Evolutionary conservation across 176 grass and related monocot species (phyloP).

Genomic region (Secale cereale): DNA sequence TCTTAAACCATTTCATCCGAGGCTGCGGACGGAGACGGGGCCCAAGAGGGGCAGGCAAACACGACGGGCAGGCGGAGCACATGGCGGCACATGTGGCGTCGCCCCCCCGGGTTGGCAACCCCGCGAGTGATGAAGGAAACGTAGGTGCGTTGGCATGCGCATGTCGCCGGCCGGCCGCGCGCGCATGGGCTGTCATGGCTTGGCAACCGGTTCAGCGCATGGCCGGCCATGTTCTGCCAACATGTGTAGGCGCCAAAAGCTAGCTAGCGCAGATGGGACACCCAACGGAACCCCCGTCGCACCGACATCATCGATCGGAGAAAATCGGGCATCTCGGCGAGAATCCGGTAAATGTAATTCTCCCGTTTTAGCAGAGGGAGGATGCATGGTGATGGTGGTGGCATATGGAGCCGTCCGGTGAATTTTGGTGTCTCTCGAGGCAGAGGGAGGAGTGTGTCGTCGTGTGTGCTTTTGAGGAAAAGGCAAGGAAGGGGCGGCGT

Average conservation of each 20-base stretch:
- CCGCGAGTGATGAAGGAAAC: slow-evolving; percentile 23
- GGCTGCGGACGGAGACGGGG: not conserved
- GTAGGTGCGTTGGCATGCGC: slow-evolving; percentile 43
- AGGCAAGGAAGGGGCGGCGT: not conserved
- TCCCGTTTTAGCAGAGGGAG: not conserved
- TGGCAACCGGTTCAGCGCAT: not conserved
- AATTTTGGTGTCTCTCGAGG: not conserved
- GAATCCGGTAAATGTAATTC: not conserved
- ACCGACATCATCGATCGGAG: not conserved
- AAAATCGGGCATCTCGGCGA: not conserved
- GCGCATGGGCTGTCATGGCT: slow-evolving; percentile 4
- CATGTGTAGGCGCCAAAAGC: not conserved
- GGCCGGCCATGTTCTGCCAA: not conserved
- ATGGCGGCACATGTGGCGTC: slow-evolving; percentile 49
- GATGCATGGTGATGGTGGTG: not conserved
- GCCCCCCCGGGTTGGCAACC: slow-evolving; percentile 32
- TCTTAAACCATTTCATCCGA: not conserved
- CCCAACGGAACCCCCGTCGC: not conserved
- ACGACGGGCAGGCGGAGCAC: slow-evolving; percentile 21
- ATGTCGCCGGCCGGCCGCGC: not conserved
- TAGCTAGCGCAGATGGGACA: not conserved
- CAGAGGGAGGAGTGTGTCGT: too few species aligned
- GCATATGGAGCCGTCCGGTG: too few species aligned
- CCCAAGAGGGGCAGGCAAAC: not conserved
- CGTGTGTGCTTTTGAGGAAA: not conserved